phyloP scores from a whole-genome alignment of 768 basidiomycete species.

The Galerina sulciceps region DNA sequence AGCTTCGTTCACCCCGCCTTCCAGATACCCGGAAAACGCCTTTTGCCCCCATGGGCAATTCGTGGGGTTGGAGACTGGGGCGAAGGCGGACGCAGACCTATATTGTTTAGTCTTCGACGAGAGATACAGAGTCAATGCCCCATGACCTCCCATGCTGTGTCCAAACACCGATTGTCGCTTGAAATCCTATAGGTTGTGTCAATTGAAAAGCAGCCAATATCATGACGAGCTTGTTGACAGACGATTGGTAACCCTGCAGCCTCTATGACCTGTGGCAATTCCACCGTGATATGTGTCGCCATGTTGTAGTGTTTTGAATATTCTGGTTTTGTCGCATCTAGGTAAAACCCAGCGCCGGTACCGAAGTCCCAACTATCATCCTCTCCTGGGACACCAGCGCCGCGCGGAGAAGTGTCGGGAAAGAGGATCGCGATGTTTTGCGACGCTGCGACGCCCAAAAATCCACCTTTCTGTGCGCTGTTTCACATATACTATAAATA shows the following conservation, averaged over 20 bases:
- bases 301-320: slow-evolving; percentile 85
- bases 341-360: slow-evolving; percentile 94
- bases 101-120: slow-evolving; percentile 72
- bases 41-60: slow-evolving; percentile 91
- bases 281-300: slow-evolving; percentile 82
- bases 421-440: slow-evolving; percentile 92
- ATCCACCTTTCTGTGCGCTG: slow-evolving; percentile 92
- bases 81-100: slow-evolving; percentile 88
- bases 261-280: slow-evolving; percentile 82
- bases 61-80: slow-evolving; percentile 85
- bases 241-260: slow-evolving; percentile 80
- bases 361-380: slow-evolving; percentile 90
- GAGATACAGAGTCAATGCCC: slow-evolving; percentile 90
- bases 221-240: slow-evolving; percentile 25
- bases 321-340: slow-evolving; percentile 83
- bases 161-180: slow-evolving; percentile 88
- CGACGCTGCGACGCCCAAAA: slow-evolving; percentile 82
- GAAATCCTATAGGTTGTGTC: slow-evolving; percentile 60
- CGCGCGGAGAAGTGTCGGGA: slow-evolving; percentile 95
- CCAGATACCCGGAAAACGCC: slow-evolving; percentile 86
- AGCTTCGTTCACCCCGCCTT: slow-evolving; percentile 78
- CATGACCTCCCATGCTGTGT: slow-evolving; percentile 98
- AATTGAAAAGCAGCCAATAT: neutral
- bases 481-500: neutral
- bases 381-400: slow-evolving; percentile 85